Evolutionary conservation across 176 grass and related monocot species (phyloP), one percentile per base, ranked within the genome.

Genomic region (Cenchrus americanus): DNA sequence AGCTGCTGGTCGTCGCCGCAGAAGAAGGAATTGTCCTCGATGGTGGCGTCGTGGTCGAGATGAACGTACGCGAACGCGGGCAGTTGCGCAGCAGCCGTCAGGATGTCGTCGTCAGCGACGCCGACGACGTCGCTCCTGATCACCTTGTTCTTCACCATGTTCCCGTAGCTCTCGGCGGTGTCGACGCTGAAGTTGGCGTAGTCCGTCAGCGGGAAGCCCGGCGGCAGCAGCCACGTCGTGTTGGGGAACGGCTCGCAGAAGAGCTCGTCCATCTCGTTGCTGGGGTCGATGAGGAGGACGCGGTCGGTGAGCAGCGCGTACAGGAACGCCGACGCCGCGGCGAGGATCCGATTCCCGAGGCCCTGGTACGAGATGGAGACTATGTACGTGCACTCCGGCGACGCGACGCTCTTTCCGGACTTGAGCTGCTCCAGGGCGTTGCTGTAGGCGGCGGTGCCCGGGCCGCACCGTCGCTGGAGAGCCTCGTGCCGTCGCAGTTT

Each of bases 171-270:
- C 81, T 80, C 70, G 17, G 75, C 55, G 34, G 89, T 84, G 54
- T 80, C 32, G 21, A 86, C 19, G 77, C 42, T 57, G 66, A 97
- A 91, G 61, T 27, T 86, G 30, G 68, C 62, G 73, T 89, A 88
- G 62, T n/a, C 15, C 2, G 44, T 5, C n/a, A 91, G 8, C 0
- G 91, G 91, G 68, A 97, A 97, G 62, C 76, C 82, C n/a, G 8
- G 52, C 2, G 91, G 91, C 15, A 96, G 82, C 14, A 86, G 66
- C 91, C 94, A 96, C 34, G 91, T 84, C 63, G 91, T 77, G 17
- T 21, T 53, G 41, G 73, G 80, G 81, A 96, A 96, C 14, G 94
- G 90, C 82, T 96, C 91, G 71, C 94, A 96, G 84, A 96, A 93
- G 0, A 96, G 83, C 17, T 73, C 73, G 40, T 1, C 62, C 76